Percentiles rank a stretch among this genome's conserved stretches.
phyloP scores from a whole-genome alignment of 768 basidiomycete species.

The Termitomyces sp. region DNA sequence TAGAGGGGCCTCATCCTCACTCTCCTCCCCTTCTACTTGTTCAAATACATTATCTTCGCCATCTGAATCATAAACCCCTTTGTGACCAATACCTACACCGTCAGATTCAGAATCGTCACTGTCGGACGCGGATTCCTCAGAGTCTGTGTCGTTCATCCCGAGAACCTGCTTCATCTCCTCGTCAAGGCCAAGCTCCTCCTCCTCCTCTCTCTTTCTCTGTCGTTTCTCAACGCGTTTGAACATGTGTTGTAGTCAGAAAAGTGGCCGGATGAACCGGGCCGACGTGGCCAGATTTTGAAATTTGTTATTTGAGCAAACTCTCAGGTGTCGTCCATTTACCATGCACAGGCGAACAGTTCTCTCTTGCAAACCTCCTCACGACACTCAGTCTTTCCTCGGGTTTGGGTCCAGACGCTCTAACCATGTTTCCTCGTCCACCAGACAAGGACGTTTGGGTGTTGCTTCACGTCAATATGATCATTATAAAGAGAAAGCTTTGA shows the following conservation, averaged over 20 bases:
- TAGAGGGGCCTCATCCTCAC: slow-evolving; percentile 25
- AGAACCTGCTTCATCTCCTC: slow-evolving; percentile 47
- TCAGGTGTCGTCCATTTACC: not conserved
- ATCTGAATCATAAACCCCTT: slow-evolving; percentile 15
- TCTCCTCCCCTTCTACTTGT: slow-evolving; percentile 20
- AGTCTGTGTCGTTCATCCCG: slow-evolving; percentile 70
- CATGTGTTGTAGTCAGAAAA: slow-evolving; percentile 32
- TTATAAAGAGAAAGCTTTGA: slow-evolving; percentile 18
- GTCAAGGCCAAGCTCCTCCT: slow-evolving; percentile 56
- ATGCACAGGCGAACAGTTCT: slow-evolving; percentile 8
- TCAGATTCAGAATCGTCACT: slow-evolving; percentile 36
- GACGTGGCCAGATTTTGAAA: slow-evolving; percentile 7
- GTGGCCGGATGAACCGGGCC: slow-evolving; percentile 13
- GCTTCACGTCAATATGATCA: slow-evolving; percentile 6
- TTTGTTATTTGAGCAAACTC: not conserved
- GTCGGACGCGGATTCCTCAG: slow-evolving; percentile 60
- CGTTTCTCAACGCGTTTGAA: slow-evolving; percentile 77
- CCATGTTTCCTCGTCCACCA: not conserved
- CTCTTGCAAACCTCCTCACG: slow-evolving; percentile 1
- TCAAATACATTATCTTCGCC: slow-evolving; percentile 11
- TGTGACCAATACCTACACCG: slow-evolving; percentile 18
- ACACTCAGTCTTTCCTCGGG: not conserved
- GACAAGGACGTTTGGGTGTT: not conserved
- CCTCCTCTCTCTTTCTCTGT: slow-evolving; percentile 51
- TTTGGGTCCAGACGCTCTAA: not conserved